Conservation (phyloP, 768 basidiomycete species). For the Russula abietina region DNA sequence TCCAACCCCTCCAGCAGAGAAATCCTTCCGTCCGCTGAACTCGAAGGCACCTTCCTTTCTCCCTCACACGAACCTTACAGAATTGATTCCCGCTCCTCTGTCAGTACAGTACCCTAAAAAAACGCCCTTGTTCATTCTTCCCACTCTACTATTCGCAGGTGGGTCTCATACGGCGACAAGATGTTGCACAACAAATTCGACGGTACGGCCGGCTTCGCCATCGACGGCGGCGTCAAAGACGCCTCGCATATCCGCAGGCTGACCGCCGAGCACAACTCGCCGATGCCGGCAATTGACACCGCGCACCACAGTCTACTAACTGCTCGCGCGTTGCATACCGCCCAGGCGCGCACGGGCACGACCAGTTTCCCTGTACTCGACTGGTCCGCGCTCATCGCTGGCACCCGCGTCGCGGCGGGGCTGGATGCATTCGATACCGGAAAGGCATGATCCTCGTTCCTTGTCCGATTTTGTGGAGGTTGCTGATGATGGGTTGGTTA, state of each 20-base stretch:
- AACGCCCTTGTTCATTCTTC: background rate
- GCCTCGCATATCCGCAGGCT: constrained; percentile 70
- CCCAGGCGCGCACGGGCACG: constrained; percentile 40
- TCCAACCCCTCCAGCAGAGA: background rate
- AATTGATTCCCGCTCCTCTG: constrained; percentile 63
- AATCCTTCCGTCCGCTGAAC: constrained; percentile 14
- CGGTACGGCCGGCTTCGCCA: constrained; percentile 64
- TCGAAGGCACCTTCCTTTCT: background rate
- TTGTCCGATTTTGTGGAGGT: background rate
- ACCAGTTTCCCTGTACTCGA: constrained; percentile 58
- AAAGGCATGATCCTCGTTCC: constrained; percentile 27
- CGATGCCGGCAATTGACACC: constrained; percentile 65
- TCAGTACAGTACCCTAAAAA: constrained; percentile 26
- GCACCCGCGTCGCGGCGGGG: constrained; percentile 70
- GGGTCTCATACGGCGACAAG: constrained; percentile 54
- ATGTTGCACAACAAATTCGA: constrained; percentile 74
- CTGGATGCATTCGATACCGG: constrained; percentile 40
- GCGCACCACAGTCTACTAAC: constrained; percentile 77
- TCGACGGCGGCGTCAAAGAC: constrained; percentile 87
- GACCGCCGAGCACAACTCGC: constrained; percentile 55
- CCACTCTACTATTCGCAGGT: constrained; percentile 30
- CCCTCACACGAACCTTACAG: constrained; percentile 30
- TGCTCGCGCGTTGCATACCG: constrained; percentile 63
- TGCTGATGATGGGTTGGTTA: background rate
- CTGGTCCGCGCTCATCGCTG: constrained; percentile 79